Evolutionary conservation across 345 rosid species (phyloP), one percentile per base, ranked within the genome.

Genomic region (Cardamine chenopodiifolia): DNA sequence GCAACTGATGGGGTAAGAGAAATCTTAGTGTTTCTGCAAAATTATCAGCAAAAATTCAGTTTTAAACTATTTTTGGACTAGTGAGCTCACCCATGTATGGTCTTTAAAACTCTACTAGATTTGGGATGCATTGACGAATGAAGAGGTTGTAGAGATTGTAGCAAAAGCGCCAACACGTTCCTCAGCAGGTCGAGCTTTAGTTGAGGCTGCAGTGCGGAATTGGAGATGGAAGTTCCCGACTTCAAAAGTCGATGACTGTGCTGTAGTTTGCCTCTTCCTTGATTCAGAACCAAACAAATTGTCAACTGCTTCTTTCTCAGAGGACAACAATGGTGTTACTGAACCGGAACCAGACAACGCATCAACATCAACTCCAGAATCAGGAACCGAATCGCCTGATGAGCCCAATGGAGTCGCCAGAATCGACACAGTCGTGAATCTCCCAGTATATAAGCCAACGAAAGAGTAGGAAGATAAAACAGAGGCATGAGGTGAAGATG

Each of bases 191-290:
- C 84, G 88, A 72, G 82, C 90, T 8, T 75, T 96, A 75, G 98
- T 92, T 18, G 93, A 88, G 76, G 84, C 87, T 49, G 99, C 99
- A 35, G 93, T 89, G 53, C 76, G 90, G 57, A 87, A 86, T 12
- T 96, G 99, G 99, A 92, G 88, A 81, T 79, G 73, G 84, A 92
- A 90, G 78, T 96, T 86, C 79, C 97, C 99, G 0, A 86, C 98
- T 56, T 89, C 99, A 25, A 96, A 89, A 84, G 85, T 92, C 4
- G 98, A 96, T 62, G 99, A 96, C 78, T 96, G 99, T 65, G 98
- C 99, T 4, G 99, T 85, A 3, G 98, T 96, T 58, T 96, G 98
- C 85, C 92, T 96, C 71, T 96, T 87, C 86, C 83, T 96, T 1
- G 87, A 87, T 75, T 78, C 90, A 0, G 50, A 39, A 34, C 70